Base-by-base conservation (phyloP, 2,329 filamentous ascomycete genomes). In the Teratosphaeria zuluensis region DNA sequence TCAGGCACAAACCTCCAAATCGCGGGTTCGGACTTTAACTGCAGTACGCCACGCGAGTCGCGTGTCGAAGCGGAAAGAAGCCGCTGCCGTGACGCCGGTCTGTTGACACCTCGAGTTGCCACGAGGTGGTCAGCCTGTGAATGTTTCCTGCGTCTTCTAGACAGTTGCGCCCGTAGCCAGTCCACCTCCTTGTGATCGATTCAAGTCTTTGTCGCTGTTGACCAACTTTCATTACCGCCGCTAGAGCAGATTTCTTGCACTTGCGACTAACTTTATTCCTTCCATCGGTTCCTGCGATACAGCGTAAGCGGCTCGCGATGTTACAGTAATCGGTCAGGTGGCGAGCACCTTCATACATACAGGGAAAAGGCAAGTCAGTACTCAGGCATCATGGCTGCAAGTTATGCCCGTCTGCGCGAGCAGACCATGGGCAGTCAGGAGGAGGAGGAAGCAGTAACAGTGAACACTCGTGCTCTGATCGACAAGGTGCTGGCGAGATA, bases 401-500 rank as follows among this genome's bases (percentile, higher is more conserved):
- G 63, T 58, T 68, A 70, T 59, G 64, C 67, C 31, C 65, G 69
- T 54, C 80, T 99, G 64, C 88, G 90, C 70, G 91, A 92, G 66
- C 88, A 90, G 68, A 94, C 94, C 30, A 83, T 99, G 77, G 85
- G 83, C 58, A 87, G 90, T 59, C 89, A 89, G 64, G 88, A 91
- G 61, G 90, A 95, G 67, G 94, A 97, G 74, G 94, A 97, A 75
- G 94, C 94, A 51, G 94, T 99, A 58, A 99, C 94, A 0, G 94
- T 99, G 69, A 96, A 99, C 71, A 99, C 94, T 54, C 83, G 95
- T 69, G 94, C 94, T 51, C 76, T 99, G 67, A 99, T 99, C 71
- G 95, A 97, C 77, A 99, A 99, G 75, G 92, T 99, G 11, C 82
- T 99, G 55, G 94, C 94, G 9, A 83, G 94, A 70, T 99, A 99